A percentile compares a stretch with the other conserved stretches of the same genome.
Conservation (phyloP, 805 yeast genomes). For the Candida tammaniensis region DNA sequence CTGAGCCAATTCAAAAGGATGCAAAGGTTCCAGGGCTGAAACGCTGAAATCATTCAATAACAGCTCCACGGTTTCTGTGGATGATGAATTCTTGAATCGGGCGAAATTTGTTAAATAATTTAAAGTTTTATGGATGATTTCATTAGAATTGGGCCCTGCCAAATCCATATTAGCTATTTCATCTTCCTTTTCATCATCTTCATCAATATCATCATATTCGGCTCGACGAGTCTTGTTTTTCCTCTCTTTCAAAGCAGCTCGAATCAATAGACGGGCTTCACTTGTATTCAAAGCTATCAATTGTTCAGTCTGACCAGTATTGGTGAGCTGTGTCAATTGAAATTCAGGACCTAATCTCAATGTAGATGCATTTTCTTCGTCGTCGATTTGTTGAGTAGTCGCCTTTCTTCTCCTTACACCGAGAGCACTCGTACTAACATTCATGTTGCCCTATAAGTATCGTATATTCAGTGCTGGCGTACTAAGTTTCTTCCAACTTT, state of each 20-base stretch:
- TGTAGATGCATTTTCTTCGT: slow-evolving; percentile 88
- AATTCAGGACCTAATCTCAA: slow-evolving; percentile 93
- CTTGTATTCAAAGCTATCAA: slow-evolving; percentile 83
- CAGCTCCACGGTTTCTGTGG: slow-evolving; percentile 91
- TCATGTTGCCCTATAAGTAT: slow-evolving; percentile 47
- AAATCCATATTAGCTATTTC: slow-evolving; percentile 45
- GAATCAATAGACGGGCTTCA: slow-evolving; percentile 85
- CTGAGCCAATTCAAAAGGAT: slow-evolving; percentile 96
- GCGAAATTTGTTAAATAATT: slow-evolving; percentile 84
- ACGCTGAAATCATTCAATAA: slow-evolving; percentile 67
- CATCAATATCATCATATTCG: slow-evolving; percentile 19
- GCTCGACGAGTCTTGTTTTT: slow-evolving; percentile 39
- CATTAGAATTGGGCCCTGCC: slow-evolving; percentile 74
- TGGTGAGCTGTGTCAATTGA: slow-evolving; percentile 73
- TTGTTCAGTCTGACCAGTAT: slow-evolving; percentile 73
- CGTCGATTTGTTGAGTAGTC: slow-evolving; percentile 59
- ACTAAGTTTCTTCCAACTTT: slow-evolving; percentile 5
- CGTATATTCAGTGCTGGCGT: neutral
- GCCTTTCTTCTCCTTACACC: slow-evolving; percentile 76
- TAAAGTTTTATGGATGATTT: slow-evolving; percentile 87
- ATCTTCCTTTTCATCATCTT: slow-evolving; percentile 41
- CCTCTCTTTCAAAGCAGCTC: slow-evolving; percentile 79
- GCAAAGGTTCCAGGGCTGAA: slow-evolving; percentile 53
- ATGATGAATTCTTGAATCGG: slow-evolving; percentile 86
- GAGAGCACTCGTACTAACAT: slow-evolving; percentile 83